phyloP scores from a whole-genome alignment of 2,329 filamentous ascomycete species.

The Xylaria polymorpha region DNA sequence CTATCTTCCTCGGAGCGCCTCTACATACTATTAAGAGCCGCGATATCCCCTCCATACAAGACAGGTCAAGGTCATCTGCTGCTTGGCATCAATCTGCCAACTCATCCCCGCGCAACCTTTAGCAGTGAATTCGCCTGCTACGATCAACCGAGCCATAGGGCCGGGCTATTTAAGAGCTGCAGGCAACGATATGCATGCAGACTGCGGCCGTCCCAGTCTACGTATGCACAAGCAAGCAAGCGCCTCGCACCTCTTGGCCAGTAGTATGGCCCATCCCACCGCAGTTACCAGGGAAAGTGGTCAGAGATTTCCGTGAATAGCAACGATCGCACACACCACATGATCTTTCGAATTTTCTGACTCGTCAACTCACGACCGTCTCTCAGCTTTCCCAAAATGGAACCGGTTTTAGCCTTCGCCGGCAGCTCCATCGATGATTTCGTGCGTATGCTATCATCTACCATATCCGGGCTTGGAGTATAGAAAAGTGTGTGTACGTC shows the following conservation, averaged over 20 bases:
- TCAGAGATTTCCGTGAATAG: constrained; percentile 34
- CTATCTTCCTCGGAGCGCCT: constrained; percentile 4
- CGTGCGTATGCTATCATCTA: not conserved
- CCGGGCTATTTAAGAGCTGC: constrained; percentile 38
- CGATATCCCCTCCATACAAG: constrained; percentile 23
- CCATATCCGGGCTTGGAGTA: not conserved
- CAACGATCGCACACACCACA: constrained; percentile 35
- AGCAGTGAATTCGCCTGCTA: constrained; percentile 27
- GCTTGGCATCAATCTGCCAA: constrained; percentile 34
- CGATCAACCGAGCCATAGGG: constrained; percentile 35
- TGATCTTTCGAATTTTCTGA: constrained; percentile 34
- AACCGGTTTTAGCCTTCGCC: constrained; percentile 12
- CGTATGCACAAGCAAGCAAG: constrained; percentile 33
- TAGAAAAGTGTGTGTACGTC: constrained; percentile 8
- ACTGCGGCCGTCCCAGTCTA: constrained; percentile 36
- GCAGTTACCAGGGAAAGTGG: constrained; percentile 30
- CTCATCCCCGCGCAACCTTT: constrained; percentile 32
- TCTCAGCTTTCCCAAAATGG: constrained; percentile 26
- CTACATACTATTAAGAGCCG: constrained; percentile 21
- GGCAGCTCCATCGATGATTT: constrained; percentile 8
- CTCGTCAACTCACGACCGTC: constrained; percentile 22
- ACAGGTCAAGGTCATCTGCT: constrained; percentile 36
- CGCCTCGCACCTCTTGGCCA: constrained; percentile 31
- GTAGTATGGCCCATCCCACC: constrained; percentile 33
- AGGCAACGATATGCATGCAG: constrained; percentile 38